Conservation (phyloP, 495 filamentous ascomycete species). For the Neurospora sp. region DNA sequence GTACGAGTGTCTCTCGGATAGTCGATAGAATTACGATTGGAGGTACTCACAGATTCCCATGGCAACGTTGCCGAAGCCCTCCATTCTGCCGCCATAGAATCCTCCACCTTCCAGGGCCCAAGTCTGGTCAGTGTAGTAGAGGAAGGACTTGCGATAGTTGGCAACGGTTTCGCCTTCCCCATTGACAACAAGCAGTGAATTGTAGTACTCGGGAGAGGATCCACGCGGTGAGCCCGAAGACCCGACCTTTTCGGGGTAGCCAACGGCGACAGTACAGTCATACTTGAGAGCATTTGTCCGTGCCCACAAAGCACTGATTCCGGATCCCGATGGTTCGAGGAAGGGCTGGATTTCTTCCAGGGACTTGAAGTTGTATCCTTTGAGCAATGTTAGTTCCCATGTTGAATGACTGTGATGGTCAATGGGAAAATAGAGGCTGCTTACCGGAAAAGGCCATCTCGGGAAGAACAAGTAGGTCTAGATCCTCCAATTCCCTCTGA, state of each 20-base stretch:
- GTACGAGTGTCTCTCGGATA: background rate
- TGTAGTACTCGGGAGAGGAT: constrained; percentile 53
- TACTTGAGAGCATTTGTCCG: constrained; percentile 57
- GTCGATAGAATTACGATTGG: background rate
- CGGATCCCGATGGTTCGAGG: constrained; percentile 67
- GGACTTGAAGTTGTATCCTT: constrained; percentile 88
- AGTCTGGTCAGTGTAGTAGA: constrained; percentile 86
- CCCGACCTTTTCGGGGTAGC: constrained; percentile 69
- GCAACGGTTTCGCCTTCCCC: constrained; percentile 57
- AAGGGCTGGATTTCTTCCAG: constrained; percentile 64
- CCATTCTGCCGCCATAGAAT: constrained; percentile 44
- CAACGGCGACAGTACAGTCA: constrained; percentile 72
- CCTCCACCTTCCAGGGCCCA: constrained; percentile 77
- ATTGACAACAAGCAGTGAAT: constrained; percentile 73
- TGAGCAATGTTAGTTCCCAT: constrained; percentile 4
- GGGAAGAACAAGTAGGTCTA: constrained; percentile 71
- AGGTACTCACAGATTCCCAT: constrained; percentile 75
- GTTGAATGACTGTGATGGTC: background rate
- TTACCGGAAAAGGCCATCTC: constrained; percentile 83
- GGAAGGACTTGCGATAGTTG: constrained; percentile 82
- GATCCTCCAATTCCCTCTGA: constrained; percentile 41
- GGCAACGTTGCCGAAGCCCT: constrained; percentile 50
- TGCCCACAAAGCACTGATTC: constrained; percentile 74
- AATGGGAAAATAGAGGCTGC: constrained; percentile 10
- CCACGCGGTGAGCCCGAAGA: constrained; percentile 24